phyloP scores from a whole-genome alignment of 2,329 filamentous ascomycete species.

The Fusarium sp. region DNA sequence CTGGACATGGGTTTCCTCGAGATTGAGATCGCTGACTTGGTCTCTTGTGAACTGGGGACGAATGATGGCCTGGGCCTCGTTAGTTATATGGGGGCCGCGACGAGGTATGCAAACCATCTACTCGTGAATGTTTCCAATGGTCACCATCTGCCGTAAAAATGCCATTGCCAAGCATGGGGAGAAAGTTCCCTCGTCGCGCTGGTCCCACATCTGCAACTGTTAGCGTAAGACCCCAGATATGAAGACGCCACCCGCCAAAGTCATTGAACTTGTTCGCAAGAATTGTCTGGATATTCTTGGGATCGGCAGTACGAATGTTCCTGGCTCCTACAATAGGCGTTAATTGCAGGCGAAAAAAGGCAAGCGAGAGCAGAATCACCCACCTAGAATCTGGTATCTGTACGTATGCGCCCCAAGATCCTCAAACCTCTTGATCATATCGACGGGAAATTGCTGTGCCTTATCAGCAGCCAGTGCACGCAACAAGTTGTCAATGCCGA shows the following conservation, averaged over 20 bases:
- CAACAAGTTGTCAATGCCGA: not conserved
- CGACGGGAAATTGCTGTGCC: not conserved
- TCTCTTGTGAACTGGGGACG: not conserved
- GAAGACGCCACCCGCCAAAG: not conserved
- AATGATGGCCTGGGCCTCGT: not conserved
- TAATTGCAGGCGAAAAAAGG: not conserved
- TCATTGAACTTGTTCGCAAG: slow-evolving; percentile 13
- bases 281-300: slow-evolving; percentile 8
- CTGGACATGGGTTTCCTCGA: not conserved
- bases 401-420: not conserved
- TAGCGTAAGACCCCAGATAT: not conserved
- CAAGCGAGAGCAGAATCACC: not conserved
- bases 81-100: not conserved
- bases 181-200: not conserved
- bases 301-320: not conserved
- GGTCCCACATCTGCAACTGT: not conserved
- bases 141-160: slow-evolving; percentile 4
- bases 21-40: slow-evolving; percentile 1
- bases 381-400: not conserved
- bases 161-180: not conserved
- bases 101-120: not conserved
- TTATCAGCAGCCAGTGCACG: not conserved
- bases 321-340: not conserved
- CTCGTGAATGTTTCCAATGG: slow-evolving; percentile 7
- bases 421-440: not conserved